Conservation (phyloP, 1,284 basidiomycete species). For the Lentinula novae-zelandiae region DNA sequence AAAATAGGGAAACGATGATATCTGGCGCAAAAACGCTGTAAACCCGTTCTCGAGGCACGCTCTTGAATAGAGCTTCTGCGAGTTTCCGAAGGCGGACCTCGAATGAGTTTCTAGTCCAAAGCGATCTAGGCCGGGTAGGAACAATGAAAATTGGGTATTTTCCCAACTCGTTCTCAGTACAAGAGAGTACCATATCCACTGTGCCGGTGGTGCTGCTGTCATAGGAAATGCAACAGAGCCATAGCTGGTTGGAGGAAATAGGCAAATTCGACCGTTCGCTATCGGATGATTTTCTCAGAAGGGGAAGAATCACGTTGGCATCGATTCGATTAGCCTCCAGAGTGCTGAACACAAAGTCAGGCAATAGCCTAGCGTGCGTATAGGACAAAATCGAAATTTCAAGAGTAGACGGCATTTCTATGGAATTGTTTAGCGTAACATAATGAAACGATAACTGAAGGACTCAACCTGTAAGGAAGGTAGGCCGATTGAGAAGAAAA, state of each 20-base stretch:
- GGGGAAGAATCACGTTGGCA: conserved; percentile 56
- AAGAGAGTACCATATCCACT: conserved; percentile 56
- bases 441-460: too few species aligned
- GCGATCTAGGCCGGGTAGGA: conserved; percentile 31
- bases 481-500: too few species aligned
- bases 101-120: conserved; percentile 23
- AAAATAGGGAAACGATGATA: conserved; percentile 42
- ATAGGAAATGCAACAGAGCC: conserved; percentile 40
- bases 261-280: conserved; percentile 14
- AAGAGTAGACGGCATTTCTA: conserved; percentile 19
- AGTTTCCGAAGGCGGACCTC: conserved; percentile 31
- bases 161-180: conserved; percentile 49
- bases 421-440: not conserved
- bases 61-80: conserved; percentile 25
- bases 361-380: conserved; percentile 20
- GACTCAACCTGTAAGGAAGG: too few species aligned
- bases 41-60: conserved; percentile 37
- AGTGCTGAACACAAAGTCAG: conserved; percentile 32
- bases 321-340: conserved; percentile 35
- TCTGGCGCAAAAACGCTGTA: conserved; percentile 66
- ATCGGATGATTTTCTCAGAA: conserved; percentile 30
- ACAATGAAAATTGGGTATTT: conserved; percentile 58
- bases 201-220: not conserved
- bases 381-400: conserved; percentile 17
- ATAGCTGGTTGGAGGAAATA: conserved; percentile 30